Base-by-base conservation (phyloP, 305 asterid species). In the Withania somnifera region DNA sequence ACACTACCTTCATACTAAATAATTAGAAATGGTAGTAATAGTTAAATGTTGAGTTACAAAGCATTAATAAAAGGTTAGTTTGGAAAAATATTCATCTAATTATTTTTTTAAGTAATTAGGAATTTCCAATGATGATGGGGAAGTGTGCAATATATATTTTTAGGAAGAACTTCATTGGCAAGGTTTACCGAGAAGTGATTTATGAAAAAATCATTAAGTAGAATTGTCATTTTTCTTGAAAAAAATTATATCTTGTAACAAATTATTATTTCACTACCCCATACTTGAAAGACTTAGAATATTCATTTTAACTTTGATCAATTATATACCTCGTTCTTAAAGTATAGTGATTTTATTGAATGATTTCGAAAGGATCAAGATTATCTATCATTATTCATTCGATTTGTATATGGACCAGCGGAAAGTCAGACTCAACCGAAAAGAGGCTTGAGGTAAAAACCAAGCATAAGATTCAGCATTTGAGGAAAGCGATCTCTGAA, bases 391-490 rank as follows among this genome's bases (percentile, higher is more conserved):
- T 22, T 58, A 0, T 57, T 69, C 3, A 1, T 42, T 24, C 10
- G 3, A 14, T 20, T 42, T 38, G 40, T 51, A 28, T 45, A 85
- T 54, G 92, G 98, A 88, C 90, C 1, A 87, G 87, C 11, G 98
- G 95, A 67, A 92, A 82, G 84, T 89, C 95, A 0, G 93, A 89
- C 75, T 89, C 91, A 7, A 90, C 90, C 0, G 87, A 89, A 82
- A 93, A 93, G 22, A 88, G 90, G 84, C 93, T 93, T 1, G 95
- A 92, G 11, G 61, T 40, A 13, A 97, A 93, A 87, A 91, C 97
- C 0, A 97, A 91, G 28, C 73, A 52, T 26, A 92, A 90, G 82
- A 93, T 91, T 24, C 61, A 54, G 45, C 87, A 47, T 52, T 30
- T 95, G 89, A 91, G 91, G 85, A 87, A 84, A 45, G 84, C 84